These are phyloP conservation scores for Pseudocercospora cruenta DNA, from an alignment of 2,329 filamentous ascomycete species.

Conservation along the genomic window DNA sequence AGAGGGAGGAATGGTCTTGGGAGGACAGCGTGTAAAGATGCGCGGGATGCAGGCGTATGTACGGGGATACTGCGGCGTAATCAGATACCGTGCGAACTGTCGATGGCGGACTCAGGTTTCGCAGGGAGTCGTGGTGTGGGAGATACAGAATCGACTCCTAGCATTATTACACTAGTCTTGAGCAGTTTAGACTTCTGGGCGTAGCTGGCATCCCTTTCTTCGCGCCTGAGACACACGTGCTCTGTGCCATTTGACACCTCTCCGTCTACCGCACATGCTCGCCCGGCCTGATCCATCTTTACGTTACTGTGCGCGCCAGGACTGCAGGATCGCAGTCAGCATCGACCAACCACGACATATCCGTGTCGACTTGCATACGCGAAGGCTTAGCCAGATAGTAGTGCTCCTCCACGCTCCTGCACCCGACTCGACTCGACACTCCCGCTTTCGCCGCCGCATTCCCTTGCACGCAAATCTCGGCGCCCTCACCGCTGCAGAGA, in stretches of 20 bases:
- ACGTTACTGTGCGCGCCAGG: not conserved
- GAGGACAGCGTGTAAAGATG: not conserved
- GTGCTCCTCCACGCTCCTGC: not conserved
- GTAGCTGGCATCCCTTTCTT: not conserved
- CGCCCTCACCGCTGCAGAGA: slow-evolving; percentile 1
- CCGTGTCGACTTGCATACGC: slow-evolving; percentile 4
- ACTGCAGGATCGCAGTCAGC: not conserved
- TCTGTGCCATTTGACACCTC: not conserved
- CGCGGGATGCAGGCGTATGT: not conserved
- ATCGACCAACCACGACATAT: slow-evolving; percentile 3
- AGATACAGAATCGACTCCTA: not conserved
- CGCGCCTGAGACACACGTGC: not conserved
- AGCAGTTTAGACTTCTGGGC: not conserved
- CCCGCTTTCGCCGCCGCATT: slow-evolving; percentile 6
- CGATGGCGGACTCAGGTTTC: not conserved
- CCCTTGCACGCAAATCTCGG: slow-evolving; percentile 10
- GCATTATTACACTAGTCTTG: not conserved
- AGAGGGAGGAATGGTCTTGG: not conserved
- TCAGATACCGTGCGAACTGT: not conserved
- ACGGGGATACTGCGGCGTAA: not conserved
- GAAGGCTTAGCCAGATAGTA: not conserved
- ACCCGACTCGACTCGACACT: not conserved
- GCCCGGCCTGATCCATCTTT: not conserved
- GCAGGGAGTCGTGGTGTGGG: not conserved
- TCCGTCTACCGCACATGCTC: not conserved